Percentiles rank a stretch among this genome's conserved stretches.
These are phyloP conservation scores for Hippophae gyantsensis DNA, from an alignment of 306 rosid genomes.

Conservation along the genomic window DNA sequence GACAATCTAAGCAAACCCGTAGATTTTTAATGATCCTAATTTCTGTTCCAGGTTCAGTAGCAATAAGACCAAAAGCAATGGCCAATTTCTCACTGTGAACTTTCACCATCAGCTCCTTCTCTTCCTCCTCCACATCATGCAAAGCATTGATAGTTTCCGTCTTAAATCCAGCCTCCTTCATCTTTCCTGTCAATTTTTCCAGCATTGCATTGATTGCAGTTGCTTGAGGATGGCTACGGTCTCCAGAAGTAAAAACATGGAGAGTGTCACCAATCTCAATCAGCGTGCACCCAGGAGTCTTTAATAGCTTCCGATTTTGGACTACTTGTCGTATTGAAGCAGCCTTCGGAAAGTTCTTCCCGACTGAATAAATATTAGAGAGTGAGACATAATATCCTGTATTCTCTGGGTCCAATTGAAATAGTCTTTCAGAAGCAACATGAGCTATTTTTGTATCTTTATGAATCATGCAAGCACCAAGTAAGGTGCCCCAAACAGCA, in stretches of 20 bases:
- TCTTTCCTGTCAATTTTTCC: conserved; percentile 68
- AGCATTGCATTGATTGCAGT: conserved; percentile 67
- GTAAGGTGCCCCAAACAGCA: conserved; percentile 87
- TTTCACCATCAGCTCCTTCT: conserved; percentile 78
- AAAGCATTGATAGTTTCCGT: conserved; percentile 64
- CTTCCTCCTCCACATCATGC: conserved; percentile 98
- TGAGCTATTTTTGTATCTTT: conserved; percentile 54
- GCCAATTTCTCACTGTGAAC: conserved; percentile 92
- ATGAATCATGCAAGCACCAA: conserved; percentile 89
- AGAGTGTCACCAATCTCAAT: conserved; percentile 69
- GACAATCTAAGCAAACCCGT: conserved; percentile 93
- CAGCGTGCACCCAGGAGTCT: conserved; percentile 87
- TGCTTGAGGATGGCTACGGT: conserved; percentile 65
- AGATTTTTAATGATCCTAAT: conserved; percentile 90
- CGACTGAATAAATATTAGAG: conserved; percentile 74
- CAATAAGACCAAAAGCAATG: conserved; percentile 79
- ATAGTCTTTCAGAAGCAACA: conserved; percentile 72
- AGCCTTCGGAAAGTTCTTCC: conserved; percentile 77
- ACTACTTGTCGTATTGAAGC: conserved; percentile 68
- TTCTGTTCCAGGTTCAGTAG: conserved; percentile 68
- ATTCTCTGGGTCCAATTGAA: conserved; percentile 64
- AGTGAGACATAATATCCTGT: conserved; percentile 79
- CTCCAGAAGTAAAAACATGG: conserved; percentile 70
- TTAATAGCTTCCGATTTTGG: conserved; percentile 60
- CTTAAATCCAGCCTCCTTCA: conserved; percentile 76